Percentiles rank a stretch among this genome's conserved stretches.
These are phyloP conservation scores for Entrophospora sp. DNA, from an alignment of 192 early-diverging fungal species.

Conservation along the genomic window DNA sequence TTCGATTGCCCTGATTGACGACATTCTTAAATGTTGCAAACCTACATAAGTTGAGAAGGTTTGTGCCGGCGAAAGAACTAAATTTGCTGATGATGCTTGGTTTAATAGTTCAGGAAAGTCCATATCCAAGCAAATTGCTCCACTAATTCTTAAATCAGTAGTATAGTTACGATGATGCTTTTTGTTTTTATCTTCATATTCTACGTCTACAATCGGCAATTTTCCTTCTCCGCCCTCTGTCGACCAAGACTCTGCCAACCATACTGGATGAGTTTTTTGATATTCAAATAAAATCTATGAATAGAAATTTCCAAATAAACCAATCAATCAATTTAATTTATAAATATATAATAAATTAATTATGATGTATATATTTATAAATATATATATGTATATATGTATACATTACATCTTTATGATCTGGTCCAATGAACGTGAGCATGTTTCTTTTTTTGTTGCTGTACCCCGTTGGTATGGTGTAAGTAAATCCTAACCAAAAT, in stretches of 20 bases:
- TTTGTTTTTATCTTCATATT: constrained; percentile 14
- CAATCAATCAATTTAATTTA: too few species aligned
- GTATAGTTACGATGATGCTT: too few species aligned
- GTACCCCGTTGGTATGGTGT: constrained; percentile 9
- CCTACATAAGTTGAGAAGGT: background rate
- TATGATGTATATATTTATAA: too few species aligned
- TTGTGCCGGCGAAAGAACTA: constrained; percentile 8
- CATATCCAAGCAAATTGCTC: constrained; percentile 39
- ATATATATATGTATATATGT: too few species aligned
- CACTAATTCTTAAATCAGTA: constrained; percentile 14
- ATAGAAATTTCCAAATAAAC: too few species aligned
- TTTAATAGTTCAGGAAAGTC: constrained; percentile 37
- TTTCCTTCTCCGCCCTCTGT: constrained; percentile 26
- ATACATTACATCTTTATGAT: too few species aligned
- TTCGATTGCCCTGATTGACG: background rate
- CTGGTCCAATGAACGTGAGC: constrained; percentile 27
- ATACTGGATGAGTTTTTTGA: constrained; percentile 38
- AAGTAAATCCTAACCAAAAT: constrained; percentile 26
- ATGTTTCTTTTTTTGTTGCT: constrained; percentile 26
- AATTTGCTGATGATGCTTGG: constrained; percentile 18
- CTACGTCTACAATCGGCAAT: constrained; percentile 24
- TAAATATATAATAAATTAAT: too few species aligned
- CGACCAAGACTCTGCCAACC: constrained; percentile 28
- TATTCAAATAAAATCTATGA: constrained; percentile 33
- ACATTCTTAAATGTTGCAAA: constrained; percentile 8